Base-by-base conservation (phyloP, 495 filamentous ascomycete genomes). In the Neurospora sp. region DNA sequence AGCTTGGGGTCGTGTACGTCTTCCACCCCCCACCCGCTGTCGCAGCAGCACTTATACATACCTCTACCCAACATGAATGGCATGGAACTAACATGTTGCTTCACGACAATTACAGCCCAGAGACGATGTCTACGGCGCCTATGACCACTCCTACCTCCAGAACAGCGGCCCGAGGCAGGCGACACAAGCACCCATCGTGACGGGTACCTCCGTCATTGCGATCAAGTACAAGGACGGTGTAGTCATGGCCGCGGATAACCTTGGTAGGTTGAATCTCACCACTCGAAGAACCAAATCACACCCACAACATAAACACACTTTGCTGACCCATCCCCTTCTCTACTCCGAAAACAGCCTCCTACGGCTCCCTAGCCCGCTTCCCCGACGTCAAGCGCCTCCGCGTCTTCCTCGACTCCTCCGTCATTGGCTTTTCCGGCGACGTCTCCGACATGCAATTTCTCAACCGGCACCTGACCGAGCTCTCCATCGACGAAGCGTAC, bases 381-480 rank as follows among this genome's bases (percentile, higher is more conserved):
- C 93, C 93, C 77, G 92, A 97, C 83, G 93, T 98, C 76, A 94
- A 98, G 84, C 88, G 89, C 72, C 92, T 99, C 73, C 92, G 92
- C 75, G 86, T 89, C 73, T 98, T 99, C 84, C 90, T 90, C 83
- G 87, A 89, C 76, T 85, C 88, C 48, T 90, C 92, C 38, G 83
- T 98, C 72, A 83, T 98, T 80, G 92, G 93, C 74, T 95, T 97
- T 86, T 91, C 94, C 82, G 93, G 96, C 83, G 92, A 98, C 85
- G 93, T 99, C 71, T 94, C 92, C 74, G 96, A 99, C 86, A 98
- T 99, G 96, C 96, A 99, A 85, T 93, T 94, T 83, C 90, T 99
- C 35, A 92, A 97, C 87, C 93, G 96, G 71, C 88, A 96, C 73
- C 90, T 99, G 73, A 90, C 88, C 78, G 90, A 92, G 72, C 91